Conservation (phyloP, 2,329 filamentous ascomycete genomes). For the Chaetomium globosum region DNA sequence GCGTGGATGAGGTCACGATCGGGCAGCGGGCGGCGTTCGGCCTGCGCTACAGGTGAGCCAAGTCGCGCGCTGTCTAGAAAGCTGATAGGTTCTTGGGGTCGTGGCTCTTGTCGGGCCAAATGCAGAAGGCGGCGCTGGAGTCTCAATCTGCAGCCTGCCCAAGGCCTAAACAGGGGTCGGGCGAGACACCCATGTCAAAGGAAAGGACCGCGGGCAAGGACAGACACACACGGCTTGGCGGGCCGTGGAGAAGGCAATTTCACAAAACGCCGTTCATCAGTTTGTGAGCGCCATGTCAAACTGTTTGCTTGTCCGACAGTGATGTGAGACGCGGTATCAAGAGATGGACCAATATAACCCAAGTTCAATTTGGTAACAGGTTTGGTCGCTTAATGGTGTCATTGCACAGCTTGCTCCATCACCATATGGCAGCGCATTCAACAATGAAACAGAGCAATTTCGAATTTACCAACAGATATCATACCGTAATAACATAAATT, state of each 20-base stretch:
- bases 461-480: background rate
- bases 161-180: conserved; percentile 18
- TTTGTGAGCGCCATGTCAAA: background rate
- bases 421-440: background rate
- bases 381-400: background rate
- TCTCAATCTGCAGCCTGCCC: conserved; percentile 9
- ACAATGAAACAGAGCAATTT: background rate
- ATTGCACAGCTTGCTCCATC: background rate
- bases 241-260: background rate
- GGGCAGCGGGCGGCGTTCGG: conserved; percentile 26
- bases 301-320: background rate
- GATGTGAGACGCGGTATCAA: background rate
- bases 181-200: conserved; percentile 24
- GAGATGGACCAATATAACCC: background rate
- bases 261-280: background rate
- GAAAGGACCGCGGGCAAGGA: conserved; percentile 23
- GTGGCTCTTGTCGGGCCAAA: conserved; percentile 20
- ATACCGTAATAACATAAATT: background rate
- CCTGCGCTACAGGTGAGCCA: conserved; percentile 22
- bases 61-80: conserved; percentile 23
- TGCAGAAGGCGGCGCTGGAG: conserved; percentile 15
- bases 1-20: conserved; percentile 23
- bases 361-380: background rate
- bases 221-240: conserved; percentile 17
- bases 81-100: conserved; percentile 19